phyloP scores from a whole-genome alignment of 768 basidiomycete species.

The Rhodotorula babjevae region DNA sequence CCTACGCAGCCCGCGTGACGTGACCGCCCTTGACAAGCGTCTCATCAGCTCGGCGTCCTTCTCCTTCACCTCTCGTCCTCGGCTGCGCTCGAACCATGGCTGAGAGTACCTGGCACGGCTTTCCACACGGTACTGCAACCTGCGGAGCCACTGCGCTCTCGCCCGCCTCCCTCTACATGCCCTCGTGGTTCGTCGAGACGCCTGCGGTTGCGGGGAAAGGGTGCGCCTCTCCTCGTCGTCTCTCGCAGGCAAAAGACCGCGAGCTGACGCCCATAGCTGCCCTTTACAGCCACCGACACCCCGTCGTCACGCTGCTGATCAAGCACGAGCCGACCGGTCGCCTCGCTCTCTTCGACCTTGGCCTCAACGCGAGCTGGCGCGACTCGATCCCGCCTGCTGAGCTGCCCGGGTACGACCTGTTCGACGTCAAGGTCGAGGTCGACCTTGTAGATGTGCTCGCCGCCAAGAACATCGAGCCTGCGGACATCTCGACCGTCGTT shows the following conservation, averaged over 20 bases:
- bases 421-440: neutral
- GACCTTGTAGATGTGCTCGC: slow-evolving; percentile 15
- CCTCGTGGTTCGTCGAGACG: too few relatives aligned
- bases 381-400: neutral
- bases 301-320: slow-evolving; percentile 19
- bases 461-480: neutral
- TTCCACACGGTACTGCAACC: neutral
- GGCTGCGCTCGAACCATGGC: neutral
- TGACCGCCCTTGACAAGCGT: too few relatives aligned
- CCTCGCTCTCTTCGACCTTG: slow-evolving; percentile 27
- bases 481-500: slow-evolving; percentile 18
- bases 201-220: too few relatives aligned
- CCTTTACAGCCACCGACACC: slow-evolving; percentile 2
- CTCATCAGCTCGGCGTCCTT: neutral
- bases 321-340: slow-evolving; percentile 12
- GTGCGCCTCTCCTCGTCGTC: too few relatives aligned
- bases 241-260: too few relatives aligned
- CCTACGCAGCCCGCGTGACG: too few relatives aligned
- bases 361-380: neutral
- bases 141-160: neutral
- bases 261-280: too few relatives aligned
- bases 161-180: neutral
- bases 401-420: neutral
- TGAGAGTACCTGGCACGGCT: neutral
- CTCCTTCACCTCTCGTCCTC: too few relatives aligned